phyloP scores from a whole-genome alignment of 352 stramenopile genomes.

The Phytopythium litorale region DNA sequence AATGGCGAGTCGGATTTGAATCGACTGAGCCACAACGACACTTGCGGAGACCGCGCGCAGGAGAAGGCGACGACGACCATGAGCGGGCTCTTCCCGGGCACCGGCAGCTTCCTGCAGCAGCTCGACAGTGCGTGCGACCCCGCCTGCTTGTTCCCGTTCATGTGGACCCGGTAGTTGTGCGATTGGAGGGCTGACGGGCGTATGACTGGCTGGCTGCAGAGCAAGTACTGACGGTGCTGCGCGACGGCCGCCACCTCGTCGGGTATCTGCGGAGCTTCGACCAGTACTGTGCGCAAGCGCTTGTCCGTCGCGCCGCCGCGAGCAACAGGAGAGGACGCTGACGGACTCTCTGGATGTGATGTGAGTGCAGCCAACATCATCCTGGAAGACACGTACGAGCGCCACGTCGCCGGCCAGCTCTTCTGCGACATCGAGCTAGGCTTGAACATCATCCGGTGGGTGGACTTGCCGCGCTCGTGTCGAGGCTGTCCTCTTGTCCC shows the following conservation, averaged over 20 bases:
- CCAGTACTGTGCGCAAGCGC: constrained; percentile 64
- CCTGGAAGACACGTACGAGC: constrained; percentile 93
- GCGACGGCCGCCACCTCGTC: constrained; percentile 94
- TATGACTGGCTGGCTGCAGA: constrained; percentile 28
- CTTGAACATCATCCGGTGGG: constrained; percentile 94
- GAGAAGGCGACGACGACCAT: constrained; percentile 24
- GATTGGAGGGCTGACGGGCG: constrained; percentile 4
- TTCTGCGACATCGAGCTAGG: constrained; percentile 96
- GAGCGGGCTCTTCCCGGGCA: constrained; percentile 77
- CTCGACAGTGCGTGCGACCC: constrained; percentile 62
- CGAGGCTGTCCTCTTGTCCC: not conserved
- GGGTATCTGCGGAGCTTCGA: constrained; percentile 88
- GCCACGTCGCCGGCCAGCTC: constrained; percentile 78
- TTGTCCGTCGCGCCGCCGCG: not conserved
- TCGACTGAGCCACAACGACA: not conserved
- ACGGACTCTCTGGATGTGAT: constrained; percentile 1
- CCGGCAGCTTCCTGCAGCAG: constrained; percentile 80
- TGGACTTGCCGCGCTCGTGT: not conserved
- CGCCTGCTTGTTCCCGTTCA: not conserved
- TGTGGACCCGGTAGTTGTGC: not conserved
- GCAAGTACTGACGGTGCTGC: constrained; percentile 91
- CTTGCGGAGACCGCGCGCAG: constrained; percentile 4
- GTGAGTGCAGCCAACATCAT: constrained; percentile 92
- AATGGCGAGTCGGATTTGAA: no score
- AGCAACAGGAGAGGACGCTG: not conserved